Evolutionary conservation across 371 early-diverging fungal species (phyloP).

Genomic region (Apophysomyces trapeziformis): DNA sequence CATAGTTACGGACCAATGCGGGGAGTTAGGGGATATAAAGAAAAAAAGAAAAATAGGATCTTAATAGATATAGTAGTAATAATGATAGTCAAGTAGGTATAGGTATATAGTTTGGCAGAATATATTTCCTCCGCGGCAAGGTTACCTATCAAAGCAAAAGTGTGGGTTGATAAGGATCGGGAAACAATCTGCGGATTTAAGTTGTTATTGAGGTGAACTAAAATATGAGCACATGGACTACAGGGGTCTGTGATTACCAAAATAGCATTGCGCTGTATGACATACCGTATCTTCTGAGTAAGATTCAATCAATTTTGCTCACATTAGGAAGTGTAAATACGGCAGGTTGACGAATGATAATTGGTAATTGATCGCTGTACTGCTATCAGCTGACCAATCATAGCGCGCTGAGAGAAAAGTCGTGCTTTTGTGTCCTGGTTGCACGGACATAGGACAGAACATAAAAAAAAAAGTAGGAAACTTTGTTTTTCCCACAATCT

Average conservation of each 20-base stretch:
- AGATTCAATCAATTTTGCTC: constrained; percentile 2
- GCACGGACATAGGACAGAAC: constrained; percentile 8
- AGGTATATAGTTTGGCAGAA: too few species aligned
- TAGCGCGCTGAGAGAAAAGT: neutral
- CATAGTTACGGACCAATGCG: neutral
- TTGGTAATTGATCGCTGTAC: constrained; percentile 9
- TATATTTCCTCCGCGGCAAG: neutral
- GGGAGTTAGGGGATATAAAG: neutral
- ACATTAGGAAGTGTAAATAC: constrained; percentile 1
- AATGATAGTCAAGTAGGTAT: too few species aligned
- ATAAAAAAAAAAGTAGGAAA: constrained; percentile 11
- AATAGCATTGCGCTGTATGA: constrained; percentile 9
- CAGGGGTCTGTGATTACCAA: constrained; percentile 10
- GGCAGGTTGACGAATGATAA: constrained; percentile 3
- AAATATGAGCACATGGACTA: constrained; percentile 10
- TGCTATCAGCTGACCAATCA: constrained; percentile 8
- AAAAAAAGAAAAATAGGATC: neutral
- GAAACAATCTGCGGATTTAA: constrained; percentile 1
- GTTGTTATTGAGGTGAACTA: neutral
- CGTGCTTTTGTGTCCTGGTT: constrained; percentile 11
- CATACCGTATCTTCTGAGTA: constrained; percentile 11
- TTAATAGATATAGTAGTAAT: too few species aligned
- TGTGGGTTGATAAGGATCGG: constrained; percentile 3
- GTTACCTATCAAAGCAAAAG: constrained; percentile 3
- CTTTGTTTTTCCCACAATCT: constrained; percentile 31